Base-by-base conservation (phyloP, 176 grass and related monocot species). In the Urochloa ruziziensis region DNA sequence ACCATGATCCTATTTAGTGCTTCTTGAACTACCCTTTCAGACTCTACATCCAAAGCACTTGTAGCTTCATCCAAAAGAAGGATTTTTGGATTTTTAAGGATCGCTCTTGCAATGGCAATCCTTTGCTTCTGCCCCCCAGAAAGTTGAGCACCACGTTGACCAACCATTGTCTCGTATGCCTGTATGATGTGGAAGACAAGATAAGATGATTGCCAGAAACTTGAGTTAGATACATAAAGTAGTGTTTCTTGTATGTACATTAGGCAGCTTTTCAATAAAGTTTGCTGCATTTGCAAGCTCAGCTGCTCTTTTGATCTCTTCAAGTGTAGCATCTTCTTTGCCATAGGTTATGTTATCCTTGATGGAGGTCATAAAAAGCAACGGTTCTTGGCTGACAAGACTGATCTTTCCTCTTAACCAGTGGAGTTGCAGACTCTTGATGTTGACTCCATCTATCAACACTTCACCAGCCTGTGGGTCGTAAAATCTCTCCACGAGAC, bases 61-160 rank as follows among this genome's bases (percentile, higher is more conserved):
- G 92, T 94, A 62, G 92, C 92, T 85, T 94, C 92, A 82, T 94
- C 92, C 56, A 94, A 66, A 39, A 94, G 57, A 70, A 91, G 85
- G 16, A 94, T 48, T 83, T 67, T 86, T 35, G 89, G 92, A 71
- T 80, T 81, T 88, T 75, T 94, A 19, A 91, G 76, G 25, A 94
- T 79, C 0, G 92, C 89, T 83, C 92, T 91, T 78, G 92, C 92
- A 48, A 94, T 89, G 21, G 92, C 89, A 76, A 94, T 78, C 79
- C 89, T 89, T 85, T 94, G 92, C 90, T 94, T 94, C 46, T 94
- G 92, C 15, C 92, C 92, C 28, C 92, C 89, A 36, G 92, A 94
- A 48, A 94, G 92, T 33, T 91, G 89, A 62, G 81, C 68, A 51
- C 92, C 92, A 67, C 47, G 47, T 49, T 89, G 89, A 34, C 92